Evolutionary conservation across 2,329 filamentous ascomycete genomes (phyloP).

Genomic region (Fusarium illudens): DNA sequence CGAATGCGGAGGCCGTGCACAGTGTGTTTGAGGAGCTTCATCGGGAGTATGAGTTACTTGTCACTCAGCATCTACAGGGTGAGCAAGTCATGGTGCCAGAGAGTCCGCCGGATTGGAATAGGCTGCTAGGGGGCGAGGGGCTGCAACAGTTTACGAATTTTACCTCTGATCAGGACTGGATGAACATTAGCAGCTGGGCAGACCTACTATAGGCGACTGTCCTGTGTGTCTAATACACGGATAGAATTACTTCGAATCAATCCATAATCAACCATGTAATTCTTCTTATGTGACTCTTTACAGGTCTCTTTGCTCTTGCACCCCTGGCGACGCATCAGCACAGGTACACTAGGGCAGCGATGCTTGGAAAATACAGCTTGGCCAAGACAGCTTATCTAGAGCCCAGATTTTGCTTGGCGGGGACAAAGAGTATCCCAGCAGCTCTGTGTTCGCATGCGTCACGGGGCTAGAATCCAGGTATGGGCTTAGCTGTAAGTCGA

Average conservation of each 20-base stretch:
- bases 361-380: background rate
- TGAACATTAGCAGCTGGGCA: conserved; percentile 40
- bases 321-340: background rate
- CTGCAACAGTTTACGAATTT: conserved; percentile 27
- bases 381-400: background rate
- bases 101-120: conserved; percentile 38
- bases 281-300: background rate
- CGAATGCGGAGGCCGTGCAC: conserved; percentile 39
- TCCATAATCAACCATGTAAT: background rate
- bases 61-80: conserved; percentile 36
- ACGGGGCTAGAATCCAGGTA: background rate
- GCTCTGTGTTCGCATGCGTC: background rate
- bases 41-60: conserved; percentile 35
- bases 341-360: background rate
- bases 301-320: background rate
- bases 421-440: background rate
- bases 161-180: conserved; percentile 37
- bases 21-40: conserved; percentile 41
- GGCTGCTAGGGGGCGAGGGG: conserved; percentile 32
- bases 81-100: conserved; percentile 39
- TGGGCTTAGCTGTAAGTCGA: background rate
- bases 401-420: background rate
- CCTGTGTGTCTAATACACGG: too few relatives aligned
- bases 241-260: background rate
- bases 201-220: conserved; percentile 33